These are phyloP conservation scores for Buxus sempervirens DNA, from an alignment of 164 flowering plant genomes.

Conservation along the genomic window DNA sequence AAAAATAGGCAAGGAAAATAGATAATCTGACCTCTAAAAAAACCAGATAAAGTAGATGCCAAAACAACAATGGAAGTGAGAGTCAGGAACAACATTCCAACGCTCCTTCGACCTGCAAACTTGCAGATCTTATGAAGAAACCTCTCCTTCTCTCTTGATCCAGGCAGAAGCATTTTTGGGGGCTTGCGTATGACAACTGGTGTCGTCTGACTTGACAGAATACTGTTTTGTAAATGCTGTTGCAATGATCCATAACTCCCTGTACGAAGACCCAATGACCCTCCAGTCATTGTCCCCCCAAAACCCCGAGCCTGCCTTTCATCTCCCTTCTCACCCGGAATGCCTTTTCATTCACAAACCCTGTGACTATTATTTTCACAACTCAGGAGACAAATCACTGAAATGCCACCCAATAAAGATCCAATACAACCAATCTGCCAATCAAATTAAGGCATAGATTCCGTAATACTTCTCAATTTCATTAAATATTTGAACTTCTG, in stretches of 20 bases:
- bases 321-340: conserved; percentile 31
- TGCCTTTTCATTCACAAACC: conserved; percentile 5
- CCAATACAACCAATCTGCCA: background rate
- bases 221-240: conserved; percentile 34
- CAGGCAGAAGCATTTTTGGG: conserved; percentile 40
- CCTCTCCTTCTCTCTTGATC: conserved; percentile 63
- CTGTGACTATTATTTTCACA: background rate
- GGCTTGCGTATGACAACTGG: conserved; percentile 35
- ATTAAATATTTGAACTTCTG: background rate
- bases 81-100: conserved; percentile 50
- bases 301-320: conserved; percentile 35
- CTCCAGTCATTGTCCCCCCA: conserved; percentile 74
- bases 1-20: background rate
- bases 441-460: background rate
- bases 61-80: conserved; percentile 21
- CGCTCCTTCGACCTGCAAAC: conserved; percentile 42
- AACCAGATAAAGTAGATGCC: conserved; percentile 19
- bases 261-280: conserved; percentile 69
- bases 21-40: conserved; percentile 25
- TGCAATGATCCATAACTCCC: conserved; percentile 79
- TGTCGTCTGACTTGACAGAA: conserved; percentile 24
- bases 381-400: background rate
- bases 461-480: conserved; percentile 4
- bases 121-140: conserved; percentile 37
- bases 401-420: background rate